Evolutionary conservation across 495 filamentous ascomycete species (phyloP), one percentile per base, ranked within the genome.

Genomic region (Rhypophila decipiens): DNA sequence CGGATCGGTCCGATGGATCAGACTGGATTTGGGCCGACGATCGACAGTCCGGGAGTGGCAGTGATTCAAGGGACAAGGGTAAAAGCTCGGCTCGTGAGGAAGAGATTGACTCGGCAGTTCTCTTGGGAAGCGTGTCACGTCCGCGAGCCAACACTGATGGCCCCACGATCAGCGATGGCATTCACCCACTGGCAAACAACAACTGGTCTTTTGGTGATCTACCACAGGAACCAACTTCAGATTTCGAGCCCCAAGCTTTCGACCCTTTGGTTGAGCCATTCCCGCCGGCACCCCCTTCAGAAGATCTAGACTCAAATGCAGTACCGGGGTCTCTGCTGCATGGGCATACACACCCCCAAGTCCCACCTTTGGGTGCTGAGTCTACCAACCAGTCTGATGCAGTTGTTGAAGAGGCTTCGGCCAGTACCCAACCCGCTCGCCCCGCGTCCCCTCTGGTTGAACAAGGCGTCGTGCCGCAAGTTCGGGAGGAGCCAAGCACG

Each of bases 101-200:
- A n/a, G 39, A 33, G 43, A 3, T 12, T 20, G 3, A 13, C 2
- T 43, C 61, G 12, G 39, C 24, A 5, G 21, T 11, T 23, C n/a
- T 43, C 20, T 11, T 33, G 4, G 44, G 13, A 33, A 52, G 20
- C 18, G 33, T 11, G 5, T 27, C 18, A 27, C 41, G 34, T 40
- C 57, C 56, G 21, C 53, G 75, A 44, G 59, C 75, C 24, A 60
- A 66, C 40, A 76, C 74, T 2, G 75, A 77, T 39, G 75, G 75
- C 7, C 73, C 67, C 4, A 58, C 53, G 33, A 42, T 57, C 5
- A 58, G 47, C 13, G 57, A 61, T 22, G 44, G 40, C 0, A 58
- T 67, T 24, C 70, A 74, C 27, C 68, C 65, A 1, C 49, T 77
- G 33, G 72, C 64, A 1, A 72, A 72, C 47, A 74, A 77, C 54